Evolutionary conservation across 2,329 filamentous ascomycete genomes (phyloP).

Genomic region (Fusarium succisae): DNA sequence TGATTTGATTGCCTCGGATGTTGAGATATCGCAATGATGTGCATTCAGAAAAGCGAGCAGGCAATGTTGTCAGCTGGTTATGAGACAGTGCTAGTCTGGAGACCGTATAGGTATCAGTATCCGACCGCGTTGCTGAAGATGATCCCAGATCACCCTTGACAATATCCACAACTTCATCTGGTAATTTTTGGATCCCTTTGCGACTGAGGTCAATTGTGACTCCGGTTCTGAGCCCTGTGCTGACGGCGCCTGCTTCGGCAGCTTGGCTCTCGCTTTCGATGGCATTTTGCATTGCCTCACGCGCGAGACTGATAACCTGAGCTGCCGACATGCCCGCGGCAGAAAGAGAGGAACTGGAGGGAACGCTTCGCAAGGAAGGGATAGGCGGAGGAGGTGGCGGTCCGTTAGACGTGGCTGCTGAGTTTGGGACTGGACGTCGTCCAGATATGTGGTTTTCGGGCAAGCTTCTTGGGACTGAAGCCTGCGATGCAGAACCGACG

Average conservation of each 20-base stretch:
- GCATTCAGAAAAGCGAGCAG: constrained; percentile 77
- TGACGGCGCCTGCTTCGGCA: constrained; percentile 67
- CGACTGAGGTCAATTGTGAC: constrained; percentile 83
- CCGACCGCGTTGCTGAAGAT: constrained; percentile 14
- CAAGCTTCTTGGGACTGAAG: constrained; percentile 48
- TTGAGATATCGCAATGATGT: constrained; percentile 83
- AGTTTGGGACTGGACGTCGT: constrained; percentile 52
- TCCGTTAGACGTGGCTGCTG: constrained; percentile 52
- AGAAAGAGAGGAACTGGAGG: constrained; percentile 59
- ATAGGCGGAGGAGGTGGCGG: constrained; percentile 57
- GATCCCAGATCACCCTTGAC: constrained; percentile 72
- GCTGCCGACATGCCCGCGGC: constrained; percentile 64
- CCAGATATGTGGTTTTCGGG: constrained; percentile 53
- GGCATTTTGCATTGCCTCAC: constrained; percentile 73
- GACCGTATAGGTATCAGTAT: constrained; percentile 26
- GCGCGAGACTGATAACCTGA: constrained; percentile 72
- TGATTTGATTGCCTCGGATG: constrained; percentile 78
- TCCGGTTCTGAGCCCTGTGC: constrained; percentile 71
- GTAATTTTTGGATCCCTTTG: constrained; percentile 75
- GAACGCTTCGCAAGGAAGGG: constrained; percentile 57
- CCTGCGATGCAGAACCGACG: constrained; percentile 35
- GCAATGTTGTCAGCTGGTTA: constrained; percentile 77
- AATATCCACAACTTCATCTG: constrained; percentile 78
- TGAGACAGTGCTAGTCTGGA: constrained; percentile 81
- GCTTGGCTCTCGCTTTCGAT: constrained; percentile 73